Evolutionary conservation across 768 basidiomycete genomes (phyloP), one percentile per base, ranked within the genome.

Genomic region (Paxillus rubicundulus): DNA sequence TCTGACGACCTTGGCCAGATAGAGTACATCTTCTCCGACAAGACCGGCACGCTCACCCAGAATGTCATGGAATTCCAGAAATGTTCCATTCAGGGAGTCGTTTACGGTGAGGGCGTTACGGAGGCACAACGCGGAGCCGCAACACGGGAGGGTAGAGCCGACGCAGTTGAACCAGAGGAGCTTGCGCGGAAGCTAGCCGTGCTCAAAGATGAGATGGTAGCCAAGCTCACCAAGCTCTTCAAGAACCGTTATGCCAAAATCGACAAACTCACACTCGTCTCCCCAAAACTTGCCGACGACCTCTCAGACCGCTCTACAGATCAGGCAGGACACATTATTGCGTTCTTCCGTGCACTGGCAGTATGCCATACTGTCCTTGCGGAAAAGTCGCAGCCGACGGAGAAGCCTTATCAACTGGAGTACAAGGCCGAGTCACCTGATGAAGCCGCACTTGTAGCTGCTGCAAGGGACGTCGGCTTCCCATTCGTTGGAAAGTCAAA

Each of bases 21-120:
- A 70, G 95, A 98, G 74, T 99, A 96, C 69, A 77, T 88, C 64
- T 88, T 88, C 66, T 93, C 89, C 9, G 92, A 95, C 79, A 96
- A 96, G 77, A 96, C 94, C 0, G 93, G 92, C 20, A 99, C 96
- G 7, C 85, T 99, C 45, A 99, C 96, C 0, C 95, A 97, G 71
- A 99, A 98, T 73, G 76, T 96, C 62, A 98, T 98, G 96, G 94
- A 96, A 74, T 98, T 97, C 74, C 92, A 97, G 68, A 94, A 90
- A 66, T 97, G 93, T 61, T 95, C 93, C 0, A 80, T 98, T 52
- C 72, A 83, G 48, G 95, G 94, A 1, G 72, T 90, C 3, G 66
- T 83, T 0, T 98, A 97, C 63, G 96, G 96, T 9, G 96, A 98
- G 63, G 95, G 95, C 8, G 67, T 98, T 53, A 98, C 96, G 0